These are phyloP conservation scores for Lodderomyces metapsilosis DNA, from an alignment of 1,139 yeast genomes.

Conservation along the genomic window DNA sequence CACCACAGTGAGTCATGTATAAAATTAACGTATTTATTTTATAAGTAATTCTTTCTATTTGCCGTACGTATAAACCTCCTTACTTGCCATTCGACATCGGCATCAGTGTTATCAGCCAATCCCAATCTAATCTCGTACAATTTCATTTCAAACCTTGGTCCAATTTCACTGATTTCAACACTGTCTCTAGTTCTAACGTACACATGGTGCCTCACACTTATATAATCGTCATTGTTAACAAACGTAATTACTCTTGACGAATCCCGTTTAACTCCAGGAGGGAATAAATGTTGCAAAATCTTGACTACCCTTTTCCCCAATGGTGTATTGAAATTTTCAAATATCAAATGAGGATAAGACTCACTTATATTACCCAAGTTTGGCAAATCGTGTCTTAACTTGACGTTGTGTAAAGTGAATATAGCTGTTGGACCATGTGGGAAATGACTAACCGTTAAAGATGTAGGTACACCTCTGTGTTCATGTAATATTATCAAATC, in stretches of 20 bases:
- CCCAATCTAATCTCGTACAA: slow-evolving; percentile 86
- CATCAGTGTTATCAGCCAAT: slow-evolving; percentile 90
- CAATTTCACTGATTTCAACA: slow-evolving; percentile 92
- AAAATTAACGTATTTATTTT: slow-evolving; percentile 6
- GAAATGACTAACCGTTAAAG: slow-evolving; percentile 87
- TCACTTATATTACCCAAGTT: slow-evolving; percentile 87
- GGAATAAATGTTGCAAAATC: slow-evolving; percentile 83
- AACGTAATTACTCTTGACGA: slow-evolving; percentile 82
- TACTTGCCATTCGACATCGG: slow-evolving; percentile 97
- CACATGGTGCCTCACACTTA: slow-evolving; percentile 92
- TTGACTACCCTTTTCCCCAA: slow-evolving; percentile 83
- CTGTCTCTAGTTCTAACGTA: slow-evolving; percentile 85
- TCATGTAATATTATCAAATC: slow-evolving; percentile 88
- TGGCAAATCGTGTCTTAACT: slow-evolving; percentile 86
- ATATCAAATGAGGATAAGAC: slow-evolving; percentile 89
- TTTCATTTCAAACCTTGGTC: slow-evolving; percentile 98
- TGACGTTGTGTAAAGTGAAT: slow-evolving; percentile 92
- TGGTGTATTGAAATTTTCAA: slow-evolving; percentile 84
- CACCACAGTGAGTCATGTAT: slow-evolving; percentile 12
- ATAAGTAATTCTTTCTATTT: slow-evolving; percentile 83
- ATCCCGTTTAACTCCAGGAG: slow-evolving; percentile 94
- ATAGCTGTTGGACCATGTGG: slow-evolving; percentile 98
- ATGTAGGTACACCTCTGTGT: slow-evolving; percentile 97
- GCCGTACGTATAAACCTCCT: slow-evolving; percentile 94
- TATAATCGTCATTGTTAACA: slow-evolving; percentile 86